Percentiles rank a stretch among this genome's conserved stretches.
Conservation (phyloP, 441 rosid genomes). For the Breynia disticha region DNA sequence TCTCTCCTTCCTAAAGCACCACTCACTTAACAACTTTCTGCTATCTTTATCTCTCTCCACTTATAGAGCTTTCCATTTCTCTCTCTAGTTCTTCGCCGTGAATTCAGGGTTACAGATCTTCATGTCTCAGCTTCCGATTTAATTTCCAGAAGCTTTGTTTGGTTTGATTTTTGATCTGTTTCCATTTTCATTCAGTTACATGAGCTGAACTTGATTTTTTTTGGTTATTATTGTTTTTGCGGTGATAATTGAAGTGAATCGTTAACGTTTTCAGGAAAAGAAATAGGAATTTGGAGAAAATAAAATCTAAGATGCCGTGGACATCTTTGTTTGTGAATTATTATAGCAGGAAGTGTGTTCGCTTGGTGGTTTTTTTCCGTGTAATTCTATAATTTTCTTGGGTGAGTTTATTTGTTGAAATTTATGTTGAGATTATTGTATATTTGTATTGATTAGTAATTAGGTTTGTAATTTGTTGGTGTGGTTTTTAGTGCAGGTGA, state of each 20-base stretch:
- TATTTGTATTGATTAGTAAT: too few relatives aligned
- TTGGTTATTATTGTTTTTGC: slow-evolving; percentile 9
- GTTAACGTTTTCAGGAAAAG: too few relatives aligned
- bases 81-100: slow-evolving; percentile 20
- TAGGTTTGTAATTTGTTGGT: too few relatives aligned
- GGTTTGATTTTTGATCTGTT: neutral
- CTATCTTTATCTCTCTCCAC: neutral
- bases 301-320: slow-evolving; percentile 79
- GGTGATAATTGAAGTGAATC: slow-evolving; percentile 14
- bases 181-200: neutral
- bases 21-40: slow-evolving; percentile 4
- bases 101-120: slow-evolving; percentile 20
- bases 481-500: slow-evolving; percentile 28
- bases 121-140: slow-evolving; percentile 8
- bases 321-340: slow-evolving; percentile 51
- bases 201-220: neutral
- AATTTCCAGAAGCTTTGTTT: too few relatives aligned
- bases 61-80: slow-evolving; percentile 15
- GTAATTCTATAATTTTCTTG: slow-evolving; percentile 59
- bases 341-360: slow-evolving; percentile 43
- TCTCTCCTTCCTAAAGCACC: slow-evolving; percentile 1
- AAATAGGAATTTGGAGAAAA: slow-evolving; percentile 11
- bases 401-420: slow-evolving; percentile 23
- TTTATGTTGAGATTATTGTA: slow-evolving; percentile 1
- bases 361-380: slow-evolving; percentile 69